Evolutionary conservation across 495 filamentous ascomycete genomes (phyloP), one percentile per base, ranked within the genome.

Genomic region (Penicillium paradoxum): DNA sequence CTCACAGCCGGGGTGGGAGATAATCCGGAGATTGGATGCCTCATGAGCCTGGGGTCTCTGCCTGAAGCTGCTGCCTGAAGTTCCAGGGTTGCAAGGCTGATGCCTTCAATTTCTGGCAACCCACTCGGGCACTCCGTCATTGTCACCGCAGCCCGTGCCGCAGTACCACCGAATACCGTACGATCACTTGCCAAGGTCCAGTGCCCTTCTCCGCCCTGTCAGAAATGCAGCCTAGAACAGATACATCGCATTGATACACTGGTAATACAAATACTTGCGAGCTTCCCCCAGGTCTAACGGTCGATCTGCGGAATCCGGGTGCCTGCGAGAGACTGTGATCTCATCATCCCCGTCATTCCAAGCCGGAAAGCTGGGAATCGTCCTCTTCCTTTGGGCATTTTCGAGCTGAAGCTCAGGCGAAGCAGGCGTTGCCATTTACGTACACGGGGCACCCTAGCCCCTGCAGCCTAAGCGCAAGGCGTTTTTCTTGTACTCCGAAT

Each of bases 401-500:
- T 42, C n/a, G 32, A 51, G 42, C 49, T 48, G 17, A 25, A 34
- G 39, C 29, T 43, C 22, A 50, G 18, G 29, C 30, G 25, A 15
- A 34, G 38, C 44, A 17, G 24, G 24, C 24, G 21, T 36, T 39
- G 38, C 29, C 38, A 41, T 22, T 36, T 32, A 25, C 49, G 49
- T 43, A 33, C 19, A 15, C 13, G 19, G 22, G 22, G 33, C 34
- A 45, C 18, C 24, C 32, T 22, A 38, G 42, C 51, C 51, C 41
- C 51, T 39, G 51, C 51, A 30, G 42, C 33, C 51, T 45, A 24
- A 46, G 47, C 45, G 53, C 54, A 52, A 47, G 49, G 42, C 49
- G 49, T 46, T 53, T 48, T 53, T 29, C 22, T 37, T 53, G 15
- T 22, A 36, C 33, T 53, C 7, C 24, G 24, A 11, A 41, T 53